phyloP scores from a whole-genome alignment of 208 protist species.

The Trypanosoma brucei region DNA sequence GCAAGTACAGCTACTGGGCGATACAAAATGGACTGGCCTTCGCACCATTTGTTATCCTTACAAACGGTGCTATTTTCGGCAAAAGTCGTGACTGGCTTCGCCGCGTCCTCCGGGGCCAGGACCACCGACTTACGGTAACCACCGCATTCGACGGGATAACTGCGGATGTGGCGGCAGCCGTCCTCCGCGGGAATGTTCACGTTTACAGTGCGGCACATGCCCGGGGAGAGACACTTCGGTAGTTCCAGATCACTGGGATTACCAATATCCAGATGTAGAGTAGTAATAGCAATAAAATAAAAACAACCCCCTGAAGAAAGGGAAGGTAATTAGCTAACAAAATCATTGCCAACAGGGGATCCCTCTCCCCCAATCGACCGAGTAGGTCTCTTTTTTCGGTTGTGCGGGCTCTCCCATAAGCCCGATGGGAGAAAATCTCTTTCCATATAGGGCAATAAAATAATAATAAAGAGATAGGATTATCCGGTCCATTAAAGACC shows the following conservation, averaged over 20 bases:
- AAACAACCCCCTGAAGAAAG: neutral
- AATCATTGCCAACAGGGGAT: too few relatives aligned
- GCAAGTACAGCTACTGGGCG: slow-evolving; percentile 25
- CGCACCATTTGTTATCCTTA: slow-evolving; percentile 23
- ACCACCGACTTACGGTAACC: slow-evolving; percentile 1
- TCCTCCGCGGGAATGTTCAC: neutral
- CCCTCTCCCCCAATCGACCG: too few relatives aligned
- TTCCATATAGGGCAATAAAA: neutral
- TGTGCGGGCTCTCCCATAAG: too few relatives aligned
- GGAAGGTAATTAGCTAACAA: too few relatives aligned
- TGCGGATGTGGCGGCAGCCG: slow-evolving; percentile 3
- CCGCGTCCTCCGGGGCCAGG: slow-evolving; percentile 6
- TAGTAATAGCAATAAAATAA: neutral
- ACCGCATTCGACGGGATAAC: slow-evolving; percentile 20
- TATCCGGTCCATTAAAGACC: neutral
- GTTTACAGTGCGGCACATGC: neutral
- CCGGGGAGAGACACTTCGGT: neutral
- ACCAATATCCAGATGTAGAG: neutral
- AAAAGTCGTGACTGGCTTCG: slow-evolving; percentile 23
- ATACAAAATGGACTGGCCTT: slow-evolving; percentile 11
- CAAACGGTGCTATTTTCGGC: slow-evolving; percentile 21
- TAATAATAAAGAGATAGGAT: neutral
- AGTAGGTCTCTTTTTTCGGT: too few relatives aligned
- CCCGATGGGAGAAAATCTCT: too few relatives aligned
- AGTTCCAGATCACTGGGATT: neutral